Base-by-base conservation (phyloP, 345 rosid genomes). In the Aegle marmelos region DNA sequence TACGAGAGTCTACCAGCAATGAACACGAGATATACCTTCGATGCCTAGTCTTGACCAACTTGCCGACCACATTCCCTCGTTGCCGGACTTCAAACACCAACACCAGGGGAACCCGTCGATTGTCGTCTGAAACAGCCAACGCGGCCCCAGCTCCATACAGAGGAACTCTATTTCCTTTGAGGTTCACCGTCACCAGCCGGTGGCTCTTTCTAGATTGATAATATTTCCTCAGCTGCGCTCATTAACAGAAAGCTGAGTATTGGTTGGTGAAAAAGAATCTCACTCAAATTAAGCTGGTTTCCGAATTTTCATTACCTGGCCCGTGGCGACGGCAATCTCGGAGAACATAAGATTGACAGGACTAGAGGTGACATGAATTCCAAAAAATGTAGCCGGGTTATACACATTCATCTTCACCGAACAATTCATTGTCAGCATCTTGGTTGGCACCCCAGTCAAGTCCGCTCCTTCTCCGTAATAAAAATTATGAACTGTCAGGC, bases 181-280 rank as follows among this genome's bases (percentile, higher is more conserved):
- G 83, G 61, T 57, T 81, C 31, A 90, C 92, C 6, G 77, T 75
- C 34, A 87, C 83, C 7, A 75, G 39, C 73, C 93, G 81, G 50
- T 68, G 82, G 65, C 98, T 91, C 92, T 92, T 92, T 83, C 91
- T 87, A 2, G 94, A 93, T 33, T 92, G 98, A 85, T 86, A 90
- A 83, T 91, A 89, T 64, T 89, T 90, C 85, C 87, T 88, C 80
- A 92, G 60, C 97, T 94, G 88, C 79, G 75, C 77, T 45, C 36
- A 37, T 65, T 19, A 65, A 65, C 69, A 34, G 9, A n/a, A 62
- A 7, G 16, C 24, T 25, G 7, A 56, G 24, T 7, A 56, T 56
- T 19, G 60, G n/a, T 56, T 56, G n/a, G 30, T 24, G 13, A 60
- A 60, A 10, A 25, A 24, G 13, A 7, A 60, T 10, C 16, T 30